Evolutionary conservation across 2,329 filamentous ascomycete species (phyloP), one percentile per base, ranked within the genome.

Genomic region (Byssoonygena ceratinophila): DNA sequence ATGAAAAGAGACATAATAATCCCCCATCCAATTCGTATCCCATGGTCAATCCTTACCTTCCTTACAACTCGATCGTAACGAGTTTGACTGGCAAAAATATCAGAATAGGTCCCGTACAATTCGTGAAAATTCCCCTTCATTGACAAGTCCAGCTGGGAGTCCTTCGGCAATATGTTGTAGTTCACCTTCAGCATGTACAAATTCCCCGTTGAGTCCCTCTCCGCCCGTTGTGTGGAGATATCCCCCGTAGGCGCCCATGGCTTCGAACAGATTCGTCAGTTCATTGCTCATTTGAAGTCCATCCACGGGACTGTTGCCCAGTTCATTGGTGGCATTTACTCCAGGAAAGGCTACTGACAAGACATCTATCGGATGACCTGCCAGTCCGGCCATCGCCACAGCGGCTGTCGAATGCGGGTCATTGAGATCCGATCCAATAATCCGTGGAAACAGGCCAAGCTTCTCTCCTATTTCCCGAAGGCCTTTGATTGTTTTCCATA

Each of bases 351-450:
- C 40, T 1, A 79, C 62, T 0, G 76, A 71, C 54, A 79, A 65
- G 53, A 79, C 76, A 53, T 82, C 78, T 14, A 82, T 76, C 25
- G 75, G 74, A 61, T 83, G 79, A 4, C 80, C 80, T 1, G 80
- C 80, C 16, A 84, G 68, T 1, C 79, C 80, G 8, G 80, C 80
- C 81, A 84, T 83, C 7, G 80, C 80, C 4, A 83, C 77, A 1
- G 81, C 80, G 2, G 80, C 80, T 20, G 74, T 76, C 1, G 78
- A 81, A 60, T 80, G 79, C 14, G 79, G 73, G 56, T 83, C 80
- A 18, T 70, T 67, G 1, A 72, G 66, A 37, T 74, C 70, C 1
- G 68, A 55, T 39, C 64, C 60, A 53, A 64, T 63, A 4, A 65
- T 61, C 32, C 68, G 66, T 8, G 66, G 65, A 11, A 74, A 56